phyloP scores from a whole-genome alignment of 768 basidiomycete genomes.

The Boletus rubescentipes region DNA sequence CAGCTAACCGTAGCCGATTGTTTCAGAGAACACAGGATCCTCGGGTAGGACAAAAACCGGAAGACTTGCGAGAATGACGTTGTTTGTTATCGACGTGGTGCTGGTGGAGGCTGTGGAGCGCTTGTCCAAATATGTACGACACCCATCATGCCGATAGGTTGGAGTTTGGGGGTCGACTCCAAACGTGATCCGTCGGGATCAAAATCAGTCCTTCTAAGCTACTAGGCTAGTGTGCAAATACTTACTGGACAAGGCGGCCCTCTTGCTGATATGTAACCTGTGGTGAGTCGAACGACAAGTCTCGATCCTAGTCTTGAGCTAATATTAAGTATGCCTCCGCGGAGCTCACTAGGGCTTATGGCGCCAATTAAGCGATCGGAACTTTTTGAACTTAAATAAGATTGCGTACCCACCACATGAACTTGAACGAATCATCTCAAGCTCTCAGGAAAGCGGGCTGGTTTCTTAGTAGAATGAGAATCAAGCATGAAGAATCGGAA shows the following conservation, averaged over 20 bases:
- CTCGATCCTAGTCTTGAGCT: background rate
- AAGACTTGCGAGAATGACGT: background rate
- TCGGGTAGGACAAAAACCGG: background rate
- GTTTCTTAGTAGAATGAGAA: too few species aligned
- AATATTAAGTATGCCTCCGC: background rate
- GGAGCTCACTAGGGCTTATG: background rate
- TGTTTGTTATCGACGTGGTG: background rate
- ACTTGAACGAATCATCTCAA: too few species aligned
- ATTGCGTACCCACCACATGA: too few species aligned
- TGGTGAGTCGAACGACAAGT: background rate
- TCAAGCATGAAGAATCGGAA: too few species aligned
- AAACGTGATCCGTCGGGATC: too few species aligned
- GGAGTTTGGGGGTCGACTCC: background rate
- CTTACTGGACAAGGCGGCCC: too few species aligned
- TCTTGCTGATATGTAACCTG: too few species aligned
- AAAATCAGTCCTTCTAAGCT: too few species aligned
- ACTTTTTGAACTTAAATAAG: background rate
- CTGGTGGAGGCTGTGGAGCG: too few species aligned
- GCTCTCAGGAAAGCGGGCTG: too few species aligned
- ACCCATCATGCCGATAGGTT: background rate
- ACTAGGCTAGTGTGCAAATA: too few species aligned
- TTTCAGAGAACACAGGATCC: background rate
- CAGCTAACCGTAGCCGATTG: background rate
- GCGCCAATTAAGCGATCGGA: background rate
- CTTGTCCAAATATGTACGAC: too few species aligned